Evolutionary conservation across 2,329 filamentous ascomycete genomes (phyloP), one percentile per base, ranked within the genome.

Genomic region (Macroventuria anomochaeta): DNA sequence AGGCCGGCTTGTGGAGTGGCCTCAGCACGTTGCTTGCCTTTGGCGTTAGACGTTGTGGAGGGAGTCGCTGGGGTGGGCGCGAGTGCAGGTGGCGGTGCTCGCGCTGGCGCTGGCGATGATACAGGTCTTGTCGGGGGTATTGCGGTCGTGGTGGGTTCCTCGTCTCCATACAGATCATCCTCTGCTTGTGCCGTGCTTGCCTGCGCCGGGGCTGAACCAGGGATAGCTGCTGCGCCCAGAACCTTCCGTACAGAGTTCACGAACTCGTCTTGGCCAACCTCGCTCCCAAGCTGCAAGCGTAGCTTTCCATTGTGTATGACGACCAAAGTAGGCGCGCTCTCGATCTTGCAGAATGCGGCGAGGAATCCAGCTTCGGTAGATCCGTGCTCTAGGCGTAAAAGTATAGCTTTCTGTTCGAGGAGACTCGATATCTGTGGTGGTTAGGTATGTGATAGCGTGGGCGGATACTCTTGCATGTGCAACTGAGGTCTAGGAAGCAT

Each of bases 341-440:
- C 83, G n/a, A 96, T 79, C 0, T 91, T 90, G 65, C 91, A 96
- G 66, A 96, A 90, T 38, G 90, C 90, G 8, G 87, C 84, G 12
- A 97, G 80, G 67, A 91, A 96, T 5, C 84, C 86, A 8, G 91
- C 91, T 77, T 96, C 92, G 61, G 89, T 84, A 2, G 89, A 92
- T 18, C 88, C 90, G 15, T 87, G 85, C 28, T 81, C 75, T 18
- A 97, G 80, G 43, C 88, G 85, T 18, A 97, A 79, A 7, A 88
- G 77, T 17, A 97, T 80, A 2, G 90, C 84, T 66, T 87, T 84
- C 29, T 81, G 77, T 21, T 79, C 75, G 52, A 95, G 79, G 23
- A 85, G 68, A 46, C 77, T 75, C 46, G 78, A 68, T 25, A 75
- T 18, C 72, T 80, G 26, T 12, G 10, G 3, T 10, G 2, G 28